A percentile compares a stretch with the other conserved stretches of the same genome.
Conservation (phyloP, 176 grass and related monocot species). For the Avena insularis region DNA sequence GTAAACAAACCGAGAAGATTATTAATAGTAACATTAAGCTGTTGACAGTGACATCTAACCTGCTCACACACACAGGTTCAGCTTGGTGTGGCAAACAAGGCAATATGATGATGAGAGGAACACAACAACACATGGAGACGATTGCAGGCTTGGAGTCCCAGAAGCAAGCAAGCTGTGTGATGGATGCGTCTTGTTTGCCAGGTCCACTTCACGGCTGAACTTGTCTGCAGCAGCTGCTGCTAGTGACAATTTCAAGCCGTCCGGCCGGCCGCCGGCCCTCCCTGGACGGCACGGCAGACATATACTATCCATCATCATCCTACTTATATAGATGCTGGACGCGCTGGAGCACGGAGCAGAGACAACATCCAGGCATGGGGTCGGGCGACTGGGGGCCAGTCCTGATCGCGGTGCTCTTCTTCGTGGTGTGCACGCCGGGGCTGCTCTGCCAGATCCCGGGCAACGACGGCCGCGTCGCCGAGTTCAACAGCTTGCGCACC, state of each 20-base stretch:
- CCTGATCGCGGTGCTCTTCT: constrained; percentile 57
- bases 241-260: neutral
- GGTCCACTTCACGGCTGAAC: neutral
- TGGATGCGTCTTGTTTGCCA: neutral
- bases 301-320: neutral
- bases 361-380: neutral
- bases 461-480: constrained; percentile 11
- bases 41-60: too few species aligned
- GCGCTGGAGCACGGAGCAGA: too few species aligned
- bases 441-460: constrained; percentile 56
- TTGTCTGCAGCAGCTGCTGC: too few species aligned
- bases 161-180: neutral
- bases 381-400: constrained; percentile 53
- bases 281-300: neutral
- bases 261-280: neutral
- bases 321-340: neutral
- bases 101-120: too few species aligned
- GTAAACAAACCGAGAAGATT: too few species aligned
- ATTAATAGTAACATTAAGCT: too few species aligned
- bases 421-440: constrained; percentile 55
- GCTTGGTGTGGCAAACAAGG: too few species aligned
- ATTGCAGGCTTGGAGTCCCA: neutral
- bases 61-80: too few species aligned
- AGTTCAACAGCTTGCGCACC: constrained; percentile 58
- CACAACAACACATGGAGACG: too few species aligned